phyloP scores from a whole-genome alignment of 2,329 filamentous ascomycete species.

The Botrytis fragariae region DNA sequence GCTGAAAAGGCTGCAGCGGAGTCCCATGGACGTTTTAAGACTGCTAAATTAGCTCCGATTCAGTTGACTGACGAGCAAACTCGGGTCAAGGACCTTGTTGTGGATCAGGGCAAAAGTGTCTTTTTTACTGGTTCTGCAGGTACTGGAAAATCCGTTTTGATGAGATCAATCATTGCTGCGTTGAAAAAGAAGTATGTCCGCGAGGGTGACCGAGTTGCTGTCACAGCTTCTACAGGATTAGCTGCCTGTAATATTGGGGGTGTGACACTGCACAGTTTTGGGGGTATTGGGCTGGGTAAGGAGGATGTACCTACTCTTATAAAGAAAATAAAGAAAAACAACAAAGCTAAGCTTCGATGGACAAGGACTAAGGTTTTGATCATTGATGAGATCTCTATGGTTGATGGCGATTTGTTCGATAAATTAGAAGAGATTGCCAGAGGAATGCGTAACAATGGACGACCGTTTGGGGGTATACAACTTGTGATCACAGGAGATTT shows the following conservation, averaged over 20 bases:
- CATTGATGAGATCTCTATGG: slow-evolving; percentile 97
- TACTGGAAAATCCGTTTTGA: slow-evolving; percentile 94
- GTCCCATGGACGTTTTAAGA: slow-evolving; percentile 44
- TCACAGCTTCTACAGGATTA: slow-evolving; percentile 92
- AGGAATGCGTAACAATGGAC: slow-evolving; percentile 81
- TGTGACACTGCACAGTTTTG: slow-evolving; percentile 92
- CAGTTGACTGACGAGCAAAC: slow-evolving; percentile 79
- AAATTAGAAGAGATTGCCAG: slow-evolving; percentile 89
- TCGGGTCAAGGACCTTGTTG: slow-evolving; percentile 78
- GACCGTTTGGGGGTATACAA: slow-evolving; percentile 94
- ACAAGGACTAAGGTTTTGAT: slow-evolving; percentile 81
- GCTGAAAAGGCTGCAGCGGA: slow-evolving; percentile 46
- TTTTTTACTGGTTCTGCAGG: slow-evolving; percentile 97
- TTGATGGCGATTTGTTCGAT: slow-evolving; percentile 94
- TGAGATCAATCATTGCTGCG: slow-evolving; percentile 84
- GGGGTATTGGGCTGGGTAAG: slow-evolving; percentile 92
- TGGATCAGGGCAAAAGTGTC: slow-evolving; percentile 78
- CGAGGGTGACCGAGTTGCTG: slow-evolving; percentile 81
- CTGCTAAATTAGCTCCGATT: slow-evolving; percentile 39
- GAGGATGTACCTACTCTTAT: slow-evolving; percentile 77
- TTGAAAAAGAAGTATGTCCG: slow-evolving; percentile 72
- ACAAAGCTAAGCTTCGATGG: slow-evolving; percentile 87
- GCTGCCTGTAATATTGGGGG: slow-evolving; percentile 97
- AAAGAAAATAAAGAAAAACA: slow-evolving; percentile 86
- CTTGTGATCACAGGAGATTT: slow-evolving; percentile 96